Percentiles rank a stretch among this genome's conserved stretches.
Evolutionary conservation across 768 basidiomycete genomes (phyloP).

Genomic region (Collybiopsis luxurians): DNA sequence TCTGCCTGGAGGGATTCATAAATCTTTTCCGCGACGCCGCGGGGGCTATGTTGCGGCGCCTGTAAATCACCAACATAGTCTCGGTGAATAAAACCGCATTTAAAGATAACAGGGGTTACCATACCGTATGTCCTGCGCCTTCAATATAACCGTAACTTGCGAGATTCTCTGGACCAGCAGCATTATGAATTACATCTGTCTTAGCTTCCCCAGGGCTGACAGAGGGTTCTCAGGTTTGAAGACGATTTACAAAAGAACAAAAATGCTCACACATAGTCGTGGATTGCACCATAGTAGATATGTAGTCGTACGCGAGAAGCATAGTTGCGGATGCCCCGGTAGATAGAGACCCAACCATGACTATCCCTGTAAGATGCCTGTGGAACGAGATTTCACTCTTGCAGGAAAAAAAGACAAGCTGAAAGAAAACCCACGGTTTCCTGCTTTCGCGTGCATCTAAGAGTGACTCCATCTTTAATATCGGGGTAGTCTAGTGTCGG

Average conservation of each 20-base stretch:
- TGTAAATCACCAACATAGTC: no score
- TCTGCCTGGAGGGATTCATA: neutral
- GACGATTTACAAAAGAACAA: no score
- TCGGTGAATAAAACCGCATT: no score
- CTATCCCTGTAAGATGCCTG: constrained; percentile 44
- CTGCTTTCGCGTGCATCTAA: constrained; percentile 44
- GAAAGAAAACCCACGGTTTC: constrained; percentile 39
- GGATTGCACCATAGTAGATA: constrained; percentile 43
- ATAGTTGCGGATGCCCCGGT: constrained; percentile 27
- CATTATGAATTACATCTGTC: neutral
- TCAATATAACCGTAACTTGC: constrained; percentile 2
- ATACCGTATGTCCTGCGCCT: constrained; percentile 1
- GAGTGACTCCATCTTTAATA: constrained; percentile 42
- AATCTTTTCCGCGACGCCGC: neutral
- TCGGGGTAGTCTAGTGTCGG: constrained; percentile 31
- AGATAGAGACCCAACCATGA: constrained; percentile 29
- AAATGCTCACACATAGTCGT: constrained; percentile 39
- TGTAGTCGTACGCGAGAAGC: constrained; percentile 38
- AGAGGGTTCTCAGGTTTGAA: no score
- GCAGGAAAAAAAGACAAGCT: constrained; percentile 5
- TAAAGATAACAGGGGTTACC: neutral
- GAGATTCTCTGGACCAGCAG: neutral
- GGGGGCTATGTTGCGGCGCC: constrained; percentile 1
- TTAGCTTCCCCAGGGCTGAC: neutral
- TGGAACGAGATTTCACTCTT: neutral